Evolutionary conservation across 2,329 filamentous ascomycete genomes (phyloP).

Genomic region (Diplodia corticola): DNA sequence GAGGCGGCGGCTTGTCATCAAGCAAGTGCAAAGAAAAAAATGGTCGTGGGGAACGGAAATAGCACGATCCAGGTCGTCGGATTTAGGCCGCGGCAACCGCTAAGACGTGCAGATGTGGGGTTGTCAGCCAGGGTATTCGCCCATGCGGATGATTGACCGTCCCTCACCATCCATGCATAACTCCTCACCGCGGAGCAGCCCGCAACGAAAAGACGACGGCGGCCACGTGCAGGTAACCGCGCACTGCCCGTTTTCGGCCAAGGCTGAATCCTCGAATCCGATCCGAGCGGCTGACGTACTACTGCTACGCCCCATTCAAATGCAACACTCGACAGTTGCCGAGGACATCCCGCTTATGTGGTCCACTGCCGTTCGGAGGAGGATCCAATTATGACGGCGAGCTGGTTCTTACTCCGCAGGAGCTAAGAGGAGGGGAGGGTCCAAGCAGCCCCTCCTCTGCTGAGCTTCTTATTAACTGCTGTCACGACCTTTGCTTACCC

Average conservation of each 20-base stretch:
- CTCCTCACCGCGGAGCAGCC: conserved; percentile 1
- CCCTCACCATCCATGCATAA: background rate
- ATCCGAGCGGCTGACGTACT: conserved; percentile 3
- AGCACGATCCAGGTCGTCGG: conserved; percentile 3
- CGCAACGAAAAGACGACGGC: background rate
- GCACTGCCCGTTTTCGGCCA: background rate
- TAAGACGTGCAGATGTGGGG: conserved; percentile 16
- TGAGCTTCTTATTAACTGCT: conserved; percentile 5
- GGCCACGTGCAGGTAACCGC: background rate
- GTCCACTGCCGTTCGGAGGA: background rate
- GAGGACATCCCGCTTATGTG: background rate
- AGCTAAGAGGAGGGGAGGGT: conserved; percentile 3
- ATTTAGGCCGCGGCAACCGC: conserved; percentile 9
- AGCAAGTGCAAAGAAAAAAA: background rate
- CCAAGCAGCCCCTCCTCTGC: conserved; percentile 6
- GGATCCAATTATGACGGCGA: background rate
- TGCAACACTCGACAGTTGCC: background rate
- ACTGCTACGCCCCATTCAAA: background rate
- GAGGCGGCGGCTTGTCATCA: background rate
- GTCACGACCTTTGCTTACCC: background rate
- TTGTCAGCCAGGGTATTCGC: background rate
- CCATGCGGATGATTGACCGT: conserved; percentile 13
- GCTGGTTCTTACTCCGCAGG: background rate
- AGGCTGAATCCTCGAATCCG: background rate
- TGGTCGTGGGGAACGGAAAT: background rate